These are phyloP conservation scores for Backusella tuberculispora DNA, from an alignment of 192 early-diverging fungal species.

Conservation along the genomic window DNA sequence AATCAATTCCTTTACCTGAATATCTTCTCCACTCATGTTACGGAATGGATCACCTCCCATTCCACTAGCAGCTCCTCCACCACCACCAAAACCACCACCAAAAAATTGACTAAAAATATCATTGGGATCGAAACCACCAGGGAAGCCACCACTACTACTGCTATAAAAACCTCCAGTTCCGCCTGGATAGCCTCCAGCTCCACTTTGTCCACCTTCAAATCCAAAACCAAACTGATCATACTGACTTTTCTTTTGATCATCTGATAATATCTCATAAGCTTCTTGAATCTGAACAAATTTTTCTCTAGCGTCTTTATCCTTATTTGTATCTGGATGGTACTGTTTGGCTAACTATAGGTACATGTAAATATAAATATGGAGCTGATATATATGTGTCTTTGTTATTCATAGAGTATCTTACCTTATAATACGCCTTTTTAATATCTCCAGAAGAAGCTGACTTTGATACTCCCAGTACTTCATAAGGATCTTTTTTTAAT, in stretches of 20 bases:
- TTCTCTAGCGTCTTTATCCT: slow-evolving; percentile 87
- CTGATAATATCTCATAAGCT: slow-evolving; percentile 94
- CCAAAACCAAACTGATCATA: slow-evolving; percentile 91
- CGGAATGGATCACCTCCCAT: slow-evolving; percentile 26
- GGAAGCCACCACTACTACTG: slow-evolving; percentile 37
- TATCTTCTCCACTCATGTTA: slow-evolving; percentile 58
- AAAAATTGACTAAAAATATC: slow-evolving; percentile 40
- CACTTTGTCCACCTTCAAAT: slow-evolving; percentile 32
- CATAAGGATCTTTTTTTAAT: slow-evolving; percentile 79
- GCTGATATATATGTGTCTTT: neutral
- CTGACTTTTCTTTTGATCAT: slow-evolving; percentile 86
- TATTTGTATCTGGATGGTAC: slow-evolving; percentile 98
- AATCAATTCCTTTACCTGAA: slow-evolving; percentile 46
- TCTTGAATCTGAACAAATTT: slow-evolving; percentile 97
- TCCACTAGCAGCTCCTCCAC: slow-evolving; percentile 41
- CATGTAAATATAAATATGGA: neutral
- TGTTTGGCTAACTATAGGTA: slow-evolving; percentile 82
- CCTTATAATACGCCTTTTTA: slow-evolving; percentile 94
- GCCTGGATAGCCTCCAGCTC: slow-evolving; percentile 35
- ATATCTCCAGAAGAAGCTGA: slow-evolving; percentile 84
- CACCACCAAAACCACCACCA: slow-evolving; percentile 40
- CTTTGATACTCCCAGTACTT: slow-evolving; percentile 80
- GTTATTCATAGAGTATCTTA: neutral
- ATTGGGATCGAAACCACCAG: slow-evolving; percentile 61
- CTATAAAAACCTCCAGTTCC: slow-evolving; percentile 50